These are phyloP conservation scores for Penicillium antarcticum DNA, from an alignment of 495 filamentous ascomycete genomes.

Conservation along the genomic window DNA sequence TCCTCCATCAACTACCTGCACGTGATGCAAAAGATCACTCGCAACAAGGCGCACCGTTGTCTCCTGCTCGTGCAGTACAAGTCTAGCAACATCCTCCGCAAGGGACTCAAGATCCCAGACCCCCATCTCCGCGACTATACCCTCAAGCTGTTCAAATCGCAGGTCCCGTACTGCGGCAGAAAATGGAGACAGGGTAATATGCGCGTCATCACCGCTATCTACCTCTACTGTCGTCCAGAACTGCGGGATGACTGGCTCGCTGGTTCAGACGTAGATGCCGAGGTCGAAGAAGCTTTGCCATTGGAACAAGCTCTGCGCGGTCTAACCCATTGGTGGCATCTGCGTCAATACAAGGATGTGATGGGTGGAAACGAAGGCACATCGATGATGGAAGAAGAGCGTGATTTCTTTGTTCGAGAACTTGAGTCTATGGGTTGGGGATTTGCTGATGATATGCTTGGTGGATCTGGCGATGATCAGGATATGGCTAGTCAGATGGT, in stretches of 20 bases:
- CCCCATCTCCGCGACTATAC: conserved; percentile 85
- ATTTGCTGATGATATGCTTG: conserved; percentile 32
- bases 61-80: conserved; percentile 93
- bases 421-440: conserved; percentile 77
- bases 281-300: conserved; percentile 88
- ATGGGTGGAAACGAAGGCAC: conserved; percentile 66
- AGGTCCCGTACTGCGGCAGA: conserved; percentile 94
- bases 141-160: conserved; percentile 95
- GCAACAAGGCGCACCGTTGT: conserved; percentile 89
- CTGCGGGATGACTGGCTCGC: conserved; percentile 94
- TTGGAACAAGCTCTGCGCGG: conserved; percentile 84
- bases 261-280: conserved; percentile 84
- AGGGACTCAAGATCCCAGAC: conserved; percentile 86
- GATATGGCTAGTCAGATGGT: conserved; percentile 39
- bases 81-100: conserved; percentile 80
- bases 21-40: conserved; percentile 95
- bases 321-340: conserved; percentile 89
- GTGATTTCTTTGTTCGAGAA: conserved; percentile 87
- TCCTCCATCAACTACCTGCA: conserved; percentile 89
- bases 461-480: conserved; percentile 39
- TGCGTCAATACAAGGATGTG: conserved; percentile 72
- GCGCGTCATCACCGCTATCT: conserved; percentile 96
- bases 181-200: conserved; percentile 99
- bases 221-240: conserved; percentile 87
- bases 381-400: conserved; percentile 66